Evolutionary conservation across 139 green algal genomes (phyloP).

Genomic region (Chlamydomonas urium): DNA sequence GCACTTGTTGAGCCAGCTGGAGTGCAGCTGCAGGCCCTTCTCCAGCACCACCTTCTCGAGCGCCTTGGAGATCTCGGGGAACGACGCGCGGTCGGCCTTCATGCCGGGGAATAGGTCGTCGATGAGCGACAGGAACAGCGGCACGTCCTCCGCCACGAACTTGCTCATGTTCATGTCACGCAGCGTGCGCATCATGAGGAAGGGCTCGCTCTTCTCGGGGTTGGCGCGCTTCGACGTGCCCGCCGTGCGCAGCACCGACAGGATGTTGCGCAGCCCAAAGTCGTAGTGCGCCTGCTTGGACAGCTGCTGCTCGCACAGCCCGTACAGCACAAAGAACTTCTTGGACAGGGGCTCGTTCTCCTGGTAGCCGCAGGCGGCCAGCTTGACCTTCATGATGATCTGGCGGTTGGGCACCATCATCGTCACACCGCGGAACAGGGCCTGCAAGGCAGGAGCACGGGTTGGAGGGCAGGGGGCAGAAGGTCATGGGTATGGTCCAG

Average conservation of each 20-base stretch:
- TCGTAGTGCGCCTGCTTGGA: slow-evolving; percentile 97
- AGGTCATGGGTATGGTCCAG: too few species aligned
- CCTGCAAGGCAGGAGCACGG: too few species aligned
- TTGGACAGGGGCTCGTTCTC: slow-evolving; percentile 92
- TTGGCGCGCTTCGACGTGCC: slow-evolving; percentile 83
- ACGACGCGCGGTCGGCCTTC: slow-evolving; percentile 65
- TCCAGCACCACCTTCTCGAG: slow-evolving; percentile 47
- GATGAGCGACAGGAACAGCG: slow-evolving; percentile 91
- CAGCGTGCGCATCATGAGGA: slow-evolving; percentile 72
- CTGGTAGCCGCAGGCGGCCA: slow-evolving; percentile 89
- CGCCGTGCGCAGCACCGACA: slow-evolving; percentile 81
- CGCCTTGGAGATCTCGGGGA: slow-evolving; percentile 61
- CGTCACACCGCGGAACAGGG: slow-evolving; percentile 91
- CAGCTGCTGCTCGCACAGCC: slow-evolving; percentile 96
- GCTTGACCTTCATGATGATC: slow-evolving; percentile 97
- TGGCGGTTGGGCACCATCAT: slow-evolving; percentile 98
- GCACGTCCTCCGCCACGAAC: slow-evolving; percentile 94
- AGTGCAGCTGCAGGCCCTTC: slow-evolving; percentile 70
- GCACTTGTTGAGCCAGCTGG: slow-evolving; percentile 89
- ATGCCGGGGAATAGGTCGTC: slow-evolving; percentile 89
- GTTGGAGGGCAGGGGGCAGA: too few species aligned
- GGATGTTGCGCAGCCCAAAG: slow-evolving; percentile 95
- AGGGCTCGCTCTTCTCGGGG: slow-evolving; percentile 76
- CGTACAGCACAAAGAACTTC: slow-evolving; percentile 96
- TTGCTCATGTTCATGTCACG: slow-evolving; percentile 98